Conservation (phyloP, 2,329 filamentous ascomycete genomes). For the Neurospora sp. region DNA sequence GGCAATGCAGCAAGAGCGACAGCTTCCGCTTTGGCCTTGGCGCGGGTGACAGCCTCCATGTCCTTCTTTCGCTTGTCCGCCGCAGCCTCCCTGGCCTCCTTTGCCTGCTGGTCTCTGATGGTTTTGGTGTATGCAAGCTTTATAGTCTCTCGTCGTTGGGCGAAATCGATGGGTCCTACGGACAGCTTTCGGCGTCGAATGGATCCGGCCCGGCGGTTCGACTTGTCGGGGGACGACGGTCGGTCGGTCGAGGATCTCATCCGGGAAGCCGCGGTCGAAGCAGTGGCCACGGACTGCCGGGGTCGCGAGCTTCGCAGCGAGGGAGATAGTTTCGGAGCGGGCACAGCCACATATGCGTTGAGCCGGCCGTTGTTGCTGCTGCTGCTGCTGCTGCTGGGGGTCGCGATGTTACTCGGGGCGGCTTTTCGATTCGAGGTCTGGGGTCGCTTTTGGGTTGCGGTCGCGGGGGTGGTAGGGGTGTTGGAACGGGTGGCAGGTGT, state of each 20-base stretch:
- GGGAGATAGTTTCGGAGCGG: slow-evolving; percentile 64
- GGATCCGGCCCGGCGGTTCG: slow-evolving; percentile 20
- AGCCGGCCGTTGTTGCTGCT: slow-evolving; percentile 41
- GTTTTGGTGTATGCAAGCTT: slow-evolving; percentile 78
- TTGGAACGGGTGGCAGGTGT: slow-evolving; percentile 26
- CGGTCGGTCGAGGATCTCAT: slow-evolving; percentile 50
- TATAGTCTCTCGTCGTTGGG: slow-evolving; percentile 69
- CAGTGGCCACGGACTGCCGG: slow-evolving; percentile 66
- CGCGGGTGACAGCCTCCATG: slow-evolving; percentile 34
- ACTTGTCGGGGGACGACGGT: slow-evolving; percentile 34
- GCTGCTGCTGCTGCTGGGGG: slow-evolving; percentile 24
- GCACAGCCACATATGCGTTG: slow-evolving; percentile 63
- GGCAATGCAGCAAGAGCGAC: slow-evolving; percentile 19
- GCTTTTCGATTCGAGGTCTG: slow-evolving; percentile 27
- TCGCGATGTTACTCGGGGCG: slow-evolving; percentile 30
- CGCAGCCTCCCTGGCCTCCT: slow-evolving; percentile 42
- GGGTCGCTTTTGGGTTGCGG: slow-evolving; percentile 31
- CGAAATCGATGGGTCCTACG: slow-evolving; percentile 73
- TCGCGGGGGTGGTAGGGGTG: slow-evolving; percentile 10
- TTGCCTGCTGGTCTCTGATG: slow-evolving; percentile 61
- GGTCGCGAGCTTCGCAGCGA: slow-evolving; percentile 71
- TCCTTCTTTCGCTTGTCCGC: slow-evolving; percentile 44
- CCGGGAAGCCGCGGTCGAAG: slow-evolving; percentile 61
- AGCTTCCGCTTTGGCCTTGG: slow-evolving; percentile 29
- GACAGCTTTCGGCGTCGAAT: slow-evolving; percentile 43